Percentiles rank a stretch among this genome's conserved stretches.
Evolutionary conservation across 192 early-diverging fungal genomes (phyloP).

Genomic region (Backusella parvicylindrica): DNA sequence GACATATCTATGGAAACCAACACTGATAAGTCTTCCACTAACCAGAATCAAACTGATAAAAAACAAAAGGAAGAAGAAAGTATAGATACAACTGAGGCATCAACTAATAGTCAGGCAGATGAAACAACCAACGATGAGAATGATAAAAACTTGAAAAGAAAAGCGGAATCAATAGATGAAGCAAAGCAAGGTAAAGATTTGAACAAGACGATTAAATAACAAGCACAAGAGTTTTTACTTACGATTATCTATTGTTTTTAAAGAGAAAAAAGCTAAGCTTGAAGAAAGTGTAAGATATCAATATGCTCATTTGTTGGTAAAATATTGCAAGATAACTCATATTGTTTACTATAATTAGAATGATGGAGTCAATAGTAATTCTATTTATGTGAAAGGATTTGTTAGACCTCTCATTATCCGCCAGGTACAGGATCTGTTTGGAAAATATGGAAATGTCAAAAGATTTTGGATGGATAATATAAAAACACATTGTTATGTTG

Average conservation of each 20-base stretch:
- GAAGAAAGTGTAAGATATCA: neutral
- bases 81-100: neutral
- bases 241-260: neutral
- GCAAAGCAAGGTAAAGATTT: neutral
- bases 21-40: neutral
- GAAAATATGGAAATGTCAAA: conserved; percentile 48
- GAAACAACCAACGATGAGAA: neutral
- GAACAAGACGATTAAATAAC: neutral
- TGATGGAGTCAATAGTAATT: conserved; percentile 12
- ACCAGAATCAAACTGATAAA: neutral
- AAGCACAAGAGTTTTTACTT: neutral
- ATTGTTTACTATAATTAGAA: neutral
- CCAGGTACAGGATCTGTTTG: conserved; percentile 37
- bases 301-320: too few relatives aligned
- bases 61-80: neutral
- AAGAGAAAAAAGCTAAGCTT: conserved; percentile 2
- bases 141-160: neutral
- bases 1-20: neutral
- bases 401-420: conserved; percentile 48
- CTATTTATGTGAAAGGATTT: conserved; percentile 53
- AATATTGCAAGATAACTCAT: too few relatives aligned
- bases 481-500: conserved; percentile 60
- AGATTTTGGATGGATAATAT: conserved; percentile 61
- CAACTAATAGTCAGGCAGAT: neutral
- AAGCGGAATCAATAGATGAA: neutral